These are phyloP conservation scores for Monosporozyma solicola DNA, from an alignment of 805 yeast genomes.

Conservation along the genomic window DNA sequence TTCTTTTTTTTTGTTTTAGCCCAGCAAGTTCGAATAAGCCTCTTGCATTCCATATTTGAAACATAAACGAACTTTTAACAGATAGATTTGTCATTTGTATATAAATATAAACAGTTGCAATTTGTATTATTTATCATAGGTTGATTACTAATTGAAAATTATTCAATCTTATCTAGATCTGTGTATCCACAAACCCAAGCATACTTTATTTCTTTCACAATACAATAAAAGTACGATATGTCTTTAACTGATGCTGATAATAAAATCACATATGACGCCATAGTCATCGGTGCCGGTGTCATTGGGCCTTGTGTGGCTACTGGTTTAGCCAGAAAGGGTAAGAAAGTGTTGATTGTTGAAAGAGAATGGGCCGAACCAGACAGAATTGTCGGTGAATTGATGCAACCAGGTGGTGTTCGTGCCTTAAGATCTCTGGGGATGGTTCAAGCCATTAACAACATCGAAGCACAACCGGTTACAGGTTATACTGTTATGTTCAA, in stretches of 20 bases:
- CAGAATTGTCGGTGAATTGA: slow-evolving; percentile 91
- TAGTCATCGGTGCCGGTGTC: slow-evolving; percentile 97
- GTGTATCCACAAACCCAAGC: not conserved
- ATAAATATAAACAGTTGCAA: too few relatives aligned
- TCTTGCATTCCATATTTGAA: too few relatives aligned
- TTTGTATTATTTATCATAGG: too few relatives aligned
- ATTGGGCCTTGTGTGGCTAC: slow-evolving; percentile 92
- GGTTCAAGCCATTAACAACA: slow-evolving; percentile 42
- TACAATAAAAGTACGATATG: not conserved
- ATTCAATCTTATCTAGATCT: not conserved
- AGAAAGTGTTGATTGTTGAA: slow-evolving; percentile 66
- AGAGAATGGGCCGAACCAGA: slow-evolving; percentile 91
- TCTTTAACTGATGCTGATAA: slow-evolving; percentile 23
- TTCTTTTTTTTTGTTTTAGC: too few relatives aligned
- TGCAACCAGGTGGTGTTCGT: slow-evolving; percentile 95
- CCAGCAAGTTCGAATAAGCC: too few relatives aligned
- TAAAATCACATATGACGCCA: slow-evolving; percentile 53
- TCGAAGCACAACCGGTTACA: slow-evolving; percentile 60
- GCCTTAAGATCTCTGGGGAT: slow-evolving; percentile 78
- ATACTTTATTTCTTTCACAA: not conserved
- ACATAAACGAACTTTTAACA: not conserved
- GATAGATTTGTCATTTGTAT: not conserved
- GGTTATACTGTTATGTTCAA: slow-evolving; percentile 77
- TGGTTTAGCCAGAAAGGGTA: slow-evolving; percentile 82
- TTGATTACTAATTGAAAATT: not conserved